Percentiles rank a stretch among this genome's conserved stretches.
phyloP scores from a whole-genome alignment of 2,329 filamentous ascomycete genomes.

The Trichoderma harzianum region DNA sequence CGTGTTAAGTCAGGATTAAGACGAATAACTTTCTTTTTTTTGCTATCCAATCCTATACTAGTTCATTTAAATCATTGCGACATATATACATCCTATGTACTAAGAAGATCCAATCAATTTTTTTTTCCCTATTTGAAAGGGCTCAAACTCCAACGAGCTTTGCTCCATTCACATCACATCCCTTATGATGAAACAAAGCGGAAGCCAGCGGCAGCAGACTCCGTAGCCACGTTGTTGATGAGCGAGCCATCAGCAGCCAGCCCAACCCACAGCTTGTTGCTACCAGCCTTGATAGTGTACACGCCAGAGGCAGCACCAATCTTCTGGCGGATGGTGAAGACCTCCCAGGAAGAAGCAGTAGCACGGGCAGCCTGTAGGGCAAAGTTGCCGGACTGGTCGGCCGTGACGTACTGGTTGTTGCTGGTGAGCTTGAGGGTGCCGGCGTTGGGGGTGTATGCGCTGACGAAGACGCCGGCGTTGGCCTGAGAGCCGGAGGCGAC shows the following conservation, averaged over 20 bases:
- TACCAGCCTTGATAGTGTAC: constrained; percentile 26
- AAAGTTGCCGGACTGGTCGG: constrained; percentile 22
- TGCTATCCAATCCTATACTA: not conserved
- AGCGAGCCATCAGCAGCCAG: constrained; percentile 22
- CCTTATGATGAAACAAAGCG: constrained; percentile 14
- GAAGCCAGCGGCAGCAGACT: constrained; percentile 21
- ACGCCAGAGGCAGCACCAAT: constrained; percentile 21
- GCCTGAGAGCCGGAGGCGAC: constrained; percentile 20
- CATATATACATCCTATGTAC: constrained; percentile 3
- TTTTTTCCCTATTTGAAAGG: not conserved
- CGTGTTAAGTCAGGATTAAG: not conserved
- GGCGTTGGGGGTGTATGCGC: constrained; percentile 25
- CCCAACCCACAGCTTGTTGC: constrained; percentile 24
- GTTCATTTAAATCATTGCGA: not conserved
- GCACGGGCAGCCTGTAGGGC: constrained; percentile 22
- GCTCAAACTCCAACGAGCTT: not conserved
- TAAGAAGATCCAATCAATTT: not conserved
- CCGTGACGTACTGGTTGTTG: constrained; percentile 22
- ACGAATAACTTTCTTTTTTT: not conserved
- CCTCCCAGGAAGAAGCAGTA: constrained; percentile 23
- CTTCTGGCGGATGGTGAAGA: constrained; percentile 25
- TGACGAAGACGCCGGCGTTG: constrained; percentile 21
- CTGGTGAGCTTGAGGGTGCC: constrained; percentile 18
- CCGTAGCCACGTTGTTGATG: constrained; percentile 22
- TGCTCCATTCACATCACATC: not conserved